phyloP scores from a whole-genome alignment of 2,329 filamentous ascomycete genomes.

The Aspergillus flavus region DNA sequence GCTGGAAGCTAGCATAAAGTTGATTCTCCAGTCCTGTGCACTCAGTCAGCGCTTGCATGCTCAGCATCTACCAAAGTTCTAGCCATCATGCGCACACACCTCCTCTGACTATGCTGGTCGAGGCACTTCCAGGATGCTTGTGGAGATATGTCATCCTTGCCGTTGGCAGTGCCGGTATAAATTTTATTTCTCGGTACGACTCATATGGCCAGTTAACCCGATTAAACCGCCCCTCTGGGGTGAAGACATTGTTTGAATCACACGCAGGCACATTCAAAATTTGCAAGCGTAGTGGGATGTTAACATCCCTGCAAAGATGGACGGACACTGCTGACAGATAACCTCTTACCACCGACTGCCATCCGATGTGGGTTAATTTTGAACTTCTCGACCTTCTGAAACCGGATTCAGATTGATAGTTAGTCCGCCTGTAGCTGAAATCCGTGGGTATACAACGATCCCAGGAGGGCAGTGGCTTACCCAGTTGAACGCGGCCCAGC shows the following conservation, averaged over 20 bases:
- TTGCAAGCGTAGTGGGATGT: slow-evolving; percentile 40
- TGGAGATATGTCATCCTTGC: slow-evolving; percentile 46
- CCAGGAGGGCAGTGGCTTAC: slow-evolving; percentile 22
- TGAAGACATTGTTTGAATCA: slow-evolving; percentile 41
- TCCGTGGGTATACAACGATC: background rate
- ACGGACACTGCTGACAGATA: slow-evolving; percentile 43
- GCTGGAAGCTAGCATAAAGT: slow-evolving; percentile 41
- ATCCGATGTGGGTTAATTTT: slow-evolving; percentile 38
- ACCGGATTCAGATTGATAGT: slow-evolving; percentile 29
- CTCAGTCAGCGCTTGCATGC: background rate
- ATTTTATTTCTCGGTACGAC: slow-evolving; percentile 44
- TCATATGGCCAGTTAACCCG: slow-evolving; percentile 40
- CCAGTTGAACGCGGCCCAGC: slow-evolving; percentile 45
- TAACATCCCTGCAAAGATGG: slow-evolving; percentile 41
- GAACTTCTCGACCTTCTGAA: slow-evolving; percentile 34
- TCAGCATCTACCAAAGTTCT: background rate
- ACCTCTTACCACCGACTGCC: slow-evolving; percentile 46
- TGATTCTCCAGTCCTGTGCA: slow-evolving; percentile 45
- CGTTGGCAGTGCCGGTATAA: slow-evolving; percentile 36
- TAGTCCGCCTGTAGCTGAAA: background rate
- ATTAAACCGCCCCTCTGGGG: slow-evolving; percentile 37
- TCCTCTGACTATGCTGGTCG: slow-evolving; percentile 37
- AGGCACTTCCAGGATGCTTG: slow-evolving; percentile 39
- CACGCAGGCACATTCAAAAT: slow-evolving; percentile 40
- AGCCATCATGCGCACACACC: slow-evolving; percentile 26